Percentiles rank a stretch among this genome's conserved stretches.
phyloP scores from a whole-genome alignment of 2,329 filamentous ascomycete species.

The Dactylonectria macrodidyma region DNA sequence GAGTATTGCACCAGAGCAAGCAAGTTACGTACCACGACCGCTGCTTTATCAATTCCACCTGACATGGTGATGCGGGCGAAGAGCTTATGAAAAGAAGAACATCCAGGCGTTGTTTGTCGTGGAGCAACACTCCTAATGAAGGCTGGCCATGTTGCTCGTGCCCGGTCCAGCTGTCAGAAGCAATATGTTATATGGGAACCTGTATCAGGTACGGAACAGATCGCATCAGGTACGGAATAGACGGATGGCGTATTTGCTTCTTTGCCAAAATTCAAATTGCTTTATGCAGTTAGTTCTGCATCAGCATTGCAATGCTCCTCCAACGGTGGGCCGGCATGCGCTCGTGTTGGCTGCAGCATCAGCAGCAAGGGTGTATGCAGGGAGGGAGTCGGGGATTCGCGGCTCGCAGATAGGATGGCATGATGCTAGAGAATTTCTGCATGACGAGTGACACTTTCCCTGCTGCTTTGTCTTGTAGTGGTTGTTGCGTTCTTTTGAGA shows the following conservation, averaged over 20 bases:
- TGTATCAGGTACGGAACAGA: background rate
- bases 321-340: background rate
- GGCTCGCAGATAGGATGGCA: background rate
- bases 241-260: background rate
- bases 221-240: background rate
- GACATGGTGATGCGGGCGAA: slow-evolving; percentile 1
- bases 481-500: background rate
- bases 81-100: background rate
- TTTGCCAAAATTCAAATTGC: background rate
- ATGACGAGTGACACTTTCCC: background rate
- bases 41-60: slow-evolving; percentile 1
- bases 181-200: slow-evolving; percentile 9
- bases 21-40: slow-evolving; percentile 12
- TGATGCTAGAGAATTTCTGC: background rate
- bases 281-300: background rate
- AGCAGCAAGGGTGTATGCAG: slow-evolving; percentile 15
- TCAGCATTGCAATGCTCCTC: background rate
- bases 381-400: slow-evolving; percentile 14
- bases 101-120: background rate
- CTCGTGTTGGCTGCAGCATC: slow-evolving; percentile 8
- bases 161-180: background rate
- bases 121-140: background rate
- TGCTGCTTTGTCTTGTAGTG: background rate
- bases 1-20: background rate
- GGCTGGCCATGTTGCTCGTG: background rate